Evolutionary conservation across 345 rosid genomes (phyloP).

Genomic region (Limnanthes douglasii): DNA sequence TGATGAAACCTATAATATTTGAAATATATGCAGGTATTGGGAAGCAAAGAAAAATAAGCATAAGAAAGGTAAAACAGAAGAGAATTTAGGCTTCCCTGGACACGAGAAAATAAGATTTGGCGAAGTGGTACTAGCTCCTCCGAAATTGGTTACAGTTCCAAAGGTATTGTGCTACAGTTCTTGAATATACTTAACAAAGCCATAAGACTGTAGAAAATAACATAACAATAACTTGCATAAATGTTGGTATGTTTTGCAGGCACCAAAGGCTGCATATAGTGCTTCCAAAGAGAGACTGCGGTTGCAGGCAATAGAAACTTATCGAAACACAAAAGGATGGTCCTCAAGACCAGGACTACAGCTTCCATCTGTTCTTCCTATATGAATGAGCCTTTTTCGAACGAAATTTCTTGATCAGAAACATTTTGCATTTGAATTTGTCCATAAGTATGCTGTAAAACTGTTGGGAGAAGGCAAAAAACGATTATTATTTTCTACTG

Average conservation of each 20-base stretch:
- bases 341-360: conserved; percentile 47
- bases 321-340: conserved; percentile 68
- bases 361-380: conserved; percentile 19
- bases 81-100: conserved; percentile 45
- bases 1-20: too few relatives aligned
- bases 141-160: conserved; percentile 41
- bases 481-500: too few relatives aligned
- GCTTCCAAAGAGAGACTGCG: conserved; percentile 66
- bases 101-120: conserved; percentile 62
- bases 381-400: too few relatives aligned
- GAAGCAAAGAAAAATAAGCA: conserved; percentile 64
- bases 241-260: conserved; percentile 23
- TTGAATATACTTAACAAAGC: too few relatives aligned
- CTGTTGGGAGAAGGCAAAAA: too few relatives aligned
- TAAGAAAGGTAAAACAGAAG: conserved; percentile 28
- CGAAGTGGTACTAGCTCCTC: conserved; percentile 82
- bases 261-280: conserved; percentile 20
- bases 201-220: conserved; percentile 1
- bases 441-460: too few relatives aligned
- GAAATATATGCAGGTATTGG: conserved; percentile 33
- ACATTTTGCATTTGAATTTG: too few relatives aligned
- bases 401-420: too few relatives aligned
- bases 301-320: conserved; percentile 61
- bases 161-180: conserved; percentile 44
- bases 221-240: not conserved